phyloP scores from a whole-genome alignment of 208 protist genomes.

The Trypanosoma platydactyli region DNA sequence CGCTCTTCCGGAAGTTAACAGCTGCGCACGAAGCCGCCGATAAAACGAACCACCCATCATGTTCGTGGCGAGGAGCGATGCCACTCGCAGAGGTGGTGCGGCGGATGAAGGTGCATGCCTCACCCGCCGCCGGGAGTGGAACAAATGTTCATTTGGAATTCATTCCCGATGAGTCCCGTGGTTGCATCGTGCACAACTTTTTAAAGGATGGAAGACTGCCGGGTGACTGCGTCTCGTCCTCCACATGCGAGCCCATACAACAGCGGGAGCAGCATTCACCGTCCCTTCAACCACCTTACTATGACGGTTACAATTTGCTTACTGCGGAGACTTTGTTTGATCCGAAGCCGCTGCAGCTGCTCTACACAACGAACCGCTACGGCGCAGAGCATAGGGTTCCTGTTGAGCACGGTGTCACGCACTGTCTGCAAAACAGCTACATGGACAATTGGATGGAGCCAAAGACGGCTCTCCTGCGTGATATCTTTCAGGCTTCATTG shows the following conservation, averaged over 20 bases:
- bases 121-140: constrained; percentile 17
- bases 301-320: constrained; percentile 62
- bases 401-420: constrained; percentile 30
- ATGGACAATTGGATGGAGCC: constrained; percentile 62
- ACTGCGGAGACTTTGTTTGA: constrained; percentile 24
- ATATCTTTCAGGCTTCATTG: constrained; percentile 33
- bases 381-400: constrained; percentile 25
- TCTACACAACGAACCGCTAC: constrained; percentile 63
- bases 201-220: constrained; percentile 30
- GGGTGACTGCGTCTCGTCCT: background rate
- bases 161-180: constrained; percentile 40
- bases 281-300: constrained; percentile 42
- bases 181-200: constrained; percentile 46
- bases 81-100: constrained; percentile 38
- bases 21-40: too few species aligned
- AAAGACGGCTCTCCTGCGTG: constrained; percentile 35
- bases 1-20: constrained; percentile 16
- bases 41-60: background rate
- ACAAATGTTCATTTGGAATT: constrained; percentile 30
- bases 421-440: constrained; percentile 61
- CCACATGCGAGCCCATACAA: background rate
- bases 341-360: constrained; percentile 9
- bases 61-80: constrained; percentile 43
- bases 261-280: background rate
- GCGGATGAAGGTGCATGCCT: constrained; percentile 36